Percentiles rank a stretch among this genome's conserved stretches.
Evolutionary conservation across 805 yeast species (phyloP).

Genomic region (Candida michaelii): DNA sequence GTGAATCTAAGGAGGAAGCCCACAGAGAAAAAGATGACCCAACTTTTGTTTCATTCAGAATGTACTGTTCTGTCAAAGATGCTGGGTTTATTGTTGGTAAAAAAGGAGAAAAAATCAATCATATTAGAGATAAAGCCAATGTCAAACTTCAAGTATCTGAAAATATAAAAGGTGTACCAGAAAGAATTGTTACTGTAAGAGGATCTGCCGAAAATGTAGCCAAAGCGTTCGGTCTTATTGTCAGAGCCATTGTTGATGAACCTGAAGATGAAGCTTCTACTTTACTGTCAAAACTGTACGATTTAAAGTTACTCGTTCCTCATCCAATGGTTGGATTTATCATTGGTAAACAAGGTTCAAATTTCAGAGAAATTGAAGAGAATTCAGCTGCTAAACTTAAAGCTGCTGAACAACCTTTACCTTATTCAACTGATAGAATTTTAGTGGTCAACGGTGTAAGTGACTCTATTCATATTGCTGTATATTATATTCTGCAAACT

Average conservation of each 20-base stretch:
- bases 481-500: slow-evolving; percentile 70
- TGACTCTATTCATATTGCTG: slow-evolving; percentile 84
- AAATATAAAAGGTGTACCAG: slow-evolving; percentile 68
- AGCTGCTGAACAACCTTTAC: slow-evolving; percentile 71
- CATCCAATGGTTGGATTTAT: slow-evolving; percentile 78
- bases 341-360: slow-evolving; percentile 74
- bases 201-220: slow-evolving; percentile 81
- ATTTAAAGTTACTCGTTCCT: slow-evolving; percentile 66
- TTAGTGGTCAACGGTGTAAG: slow-evolving; percentile 74
- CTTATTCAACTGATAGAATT: slow-evolving; percentile 75
- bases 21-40: slow-evolving; percentile 47
- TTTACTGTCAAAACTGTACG: slow-evolving; percentile 51
- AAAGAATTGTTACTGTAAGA: slow-evolving; percentile 68
- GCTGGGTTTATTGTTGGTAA: slow-evolving; percentile 77
- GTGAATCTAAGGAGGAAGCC: slow-evolving; percentile 1
- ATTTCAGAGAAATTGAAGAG: slow-evolving; percentile 79
- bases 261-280: slow-evolving; percentile 64
- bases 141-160: slow-evolving; percentile 73
- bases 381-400: slow-evolving; percentile 72
- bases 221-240: slow-evolving; percentile 73
- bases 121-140: slow-evolving; percentile 59
- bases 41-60: slow-evolving; percentile 64
- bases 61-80: slow-evolving; percentile 74
- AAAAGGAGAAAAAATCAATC: slow-evolving; percentile 72
- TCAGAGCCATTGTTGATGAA: slow-evolving; percentile 65